Conservation (phyloP, 768 basidiomycete species). For the Hortiboletus flavorubellus region DNA sequence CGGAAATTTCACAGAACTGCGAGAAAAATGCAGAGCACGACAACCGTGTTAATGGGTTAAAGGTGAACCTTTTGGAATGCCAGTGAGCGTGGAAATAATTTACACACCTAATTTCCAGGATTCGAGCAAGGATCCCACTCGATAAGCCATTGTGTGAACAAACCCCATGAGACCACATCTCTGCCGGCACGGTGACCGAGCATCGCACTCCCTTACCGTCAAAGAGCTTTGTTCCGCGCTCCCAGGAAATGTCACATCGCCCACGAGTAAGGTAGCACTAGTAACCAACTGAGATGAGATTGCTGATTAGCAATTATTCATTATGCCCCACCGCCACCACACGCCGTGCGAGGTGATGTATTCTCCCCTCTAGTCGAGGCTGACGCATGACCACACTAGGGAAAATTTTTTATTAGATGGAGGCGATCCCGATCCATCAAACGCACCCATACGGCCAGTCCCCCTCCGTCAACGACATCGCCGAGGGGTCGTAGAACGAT, state of each 20-base stretch:
- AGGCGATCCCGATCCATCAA: constrained; percentile 1
- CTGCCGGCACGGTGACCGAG: constrained; percentile 13
- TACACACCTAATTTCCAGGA: constrained; percentile 24
- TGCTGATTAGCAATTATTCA: constrained; percentile 24
- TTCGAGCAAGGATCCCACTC: constrained; percentile 18
- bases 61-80: background rate
- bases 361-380: constrained; percentile 12
- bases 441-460: constrained; percentile 6
- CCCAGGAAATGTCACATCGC: constrained; percentile 28
- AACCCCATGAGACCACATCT: constrained; percentile 1
- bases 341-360: constrained; percentile 25
- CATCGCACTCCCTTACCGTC: constrained; percentile 18
- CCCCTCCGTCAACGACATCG: constrained; percentile 11
- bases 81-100: constrained; percentile 13
- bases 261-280: constrained; percentile 25
- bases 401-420: constrained; percentile 3
- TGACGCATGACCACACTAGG: constrained; percentile 21
- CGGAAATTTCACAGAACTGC: constrained; percentile 29
- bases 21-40: constrained; percentile 22
- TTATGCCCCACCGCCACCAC: constrained; percentile 28
- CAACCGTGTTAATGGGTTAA: constrained; percentile 8
- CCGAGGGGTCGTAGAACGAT: constrained; percentile 18
- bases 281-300: constrained; percentile 29
- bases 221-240: constrained; percentile 16
- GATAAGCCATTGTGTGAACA: constrained; percentile 10